A percentile compares a stretch with the other conserved stretches of the same genome.
phyloP scores from a whole-genome alignment of 345 rosid species.

The Lumnitzera littorea region DNA sequence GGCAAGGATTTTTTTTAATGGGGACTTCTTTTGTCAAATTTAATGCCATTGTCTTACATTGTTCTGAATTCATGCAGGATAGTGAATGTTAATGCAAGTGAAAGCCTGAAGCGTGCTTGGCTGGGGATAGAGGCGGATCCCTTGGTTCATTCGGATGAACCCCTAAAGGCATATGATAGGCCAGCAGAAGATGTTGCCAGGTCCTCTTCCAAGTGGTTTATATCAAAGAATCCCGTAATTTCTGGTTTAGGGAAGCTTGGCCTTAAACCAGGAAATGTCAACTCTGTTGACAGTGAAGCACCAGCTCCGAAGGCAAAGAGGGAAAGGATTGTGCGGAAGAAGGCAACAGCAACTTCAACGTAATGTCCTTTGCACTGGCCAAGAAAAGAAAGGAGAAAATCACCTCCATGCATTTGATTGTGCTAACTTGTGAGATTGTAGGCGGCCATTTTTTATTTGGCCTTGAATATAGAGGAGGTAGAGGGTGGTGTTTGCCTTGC shows the following conservation, averaged over 20 bases:
- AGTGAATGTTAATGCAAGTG: slow-evolving; percentile 62
- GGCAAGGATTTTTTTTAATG: too few species aligned
- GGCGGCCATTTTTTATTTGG: too few species aligned
- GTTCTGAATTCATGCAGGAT: slow-evolving; percentile 36
- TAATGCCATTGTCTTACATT: neutral
- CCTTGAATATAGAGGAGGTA: too few species aligned
- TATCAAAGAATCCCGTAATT: slow-evolving; percentile 68
- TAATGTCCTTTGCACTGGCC: slow-evolving; percentile 4
- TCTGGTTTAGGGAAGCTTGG: slow-evolving; percentile 84
- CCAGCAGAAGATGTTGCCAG: slow-evolving; percentile 31
- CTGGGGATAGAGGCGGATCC: slow-evolving; percentile 89
- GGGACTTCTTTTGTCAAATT: neutral
- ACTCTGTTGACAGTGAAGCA: slow-evolving; percentile 25
- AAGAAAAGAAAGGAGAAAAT: too few species aligned
- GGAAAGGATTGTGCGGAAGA: slow-evolving; percentile 78
- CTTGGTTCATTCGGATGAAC: slow-evolving; percentile 56
- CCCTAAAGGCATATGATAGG: slow-evolving; percentile 62
- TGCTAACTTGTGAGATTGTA: too few species aligned
- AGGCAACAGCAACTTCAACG: slow-evolving; percentile 42
- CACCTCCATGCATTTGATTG: too few species aligned
- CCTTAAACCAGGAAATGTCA: slow-evolving; percentile 42
- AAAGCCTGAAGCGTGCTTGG: slow-evolving; percentile 73
- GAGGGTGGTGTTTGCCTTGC: too few species aligned
- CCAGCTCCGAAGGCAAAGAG: slow-evolving; percentile 56
- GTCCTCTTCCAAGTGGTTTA: slow-evolving; percentile 68